Percentiles rank a stretch among this genome's conserved stretches.
Conservation (phyloP, 306 rosid species). For the Aeschynomene evenia region DNA sequence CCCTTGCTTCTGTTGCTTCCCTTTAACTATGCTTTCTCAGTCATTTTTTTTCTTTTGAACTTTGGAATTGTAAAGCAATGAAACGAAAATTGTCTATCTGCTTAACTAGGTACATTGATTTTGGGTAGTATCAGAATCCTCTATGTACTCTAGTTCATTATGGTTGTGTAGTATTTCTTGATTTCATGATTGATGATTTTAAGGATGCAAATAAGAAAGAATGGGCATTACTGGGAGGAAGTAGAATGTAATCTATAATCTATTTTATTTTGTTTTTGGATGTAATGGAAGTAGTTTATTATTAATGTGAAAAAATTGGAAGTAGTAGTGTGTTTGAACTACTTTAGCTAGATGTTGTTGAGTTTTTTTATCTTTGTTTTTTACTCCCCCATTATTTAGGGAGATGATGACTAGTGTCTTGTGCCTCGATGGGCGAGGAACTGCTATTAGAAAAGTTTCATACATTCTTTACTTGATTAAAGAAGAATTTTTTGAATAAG, state of each 20-base stretch:
- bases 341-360: not conserved
- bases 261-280: not conserved
- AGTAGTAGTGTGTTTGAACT: not conserved
- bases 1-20: not conserved
- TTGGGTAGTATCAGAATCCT: not conserved
- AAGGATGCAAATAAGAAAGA: not conserved
- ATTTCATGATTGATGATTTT: not conserved
- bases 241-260: constrained; percentile 15
- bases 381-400: not conserved
- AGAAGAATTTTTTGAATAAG: not conserved
- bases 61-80: not conserved
- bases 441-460: not conserved
- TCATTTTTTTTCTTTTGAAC: not conserved
- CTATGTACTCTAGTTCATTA: not conserved
- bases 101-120: not conserved
- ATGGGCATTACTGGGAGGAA: not conserved
- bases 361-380: not conserved
- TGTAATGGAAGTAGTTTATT: not conserved
- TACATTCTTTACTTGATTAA: not conserved
- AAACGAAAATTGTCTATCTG: not conserved
- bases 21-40: not conserved
- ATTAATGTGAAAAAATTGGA: constrained; percentile 4
- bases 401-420: not conserved
- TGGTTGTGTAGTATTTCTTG: not conserved
- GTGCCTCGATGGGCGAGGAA: not conserved